Base-by-base conservation (phyloP, 2,329 filamentous ascomycete species). In the Neofusicoccum laricinum region DNA sequence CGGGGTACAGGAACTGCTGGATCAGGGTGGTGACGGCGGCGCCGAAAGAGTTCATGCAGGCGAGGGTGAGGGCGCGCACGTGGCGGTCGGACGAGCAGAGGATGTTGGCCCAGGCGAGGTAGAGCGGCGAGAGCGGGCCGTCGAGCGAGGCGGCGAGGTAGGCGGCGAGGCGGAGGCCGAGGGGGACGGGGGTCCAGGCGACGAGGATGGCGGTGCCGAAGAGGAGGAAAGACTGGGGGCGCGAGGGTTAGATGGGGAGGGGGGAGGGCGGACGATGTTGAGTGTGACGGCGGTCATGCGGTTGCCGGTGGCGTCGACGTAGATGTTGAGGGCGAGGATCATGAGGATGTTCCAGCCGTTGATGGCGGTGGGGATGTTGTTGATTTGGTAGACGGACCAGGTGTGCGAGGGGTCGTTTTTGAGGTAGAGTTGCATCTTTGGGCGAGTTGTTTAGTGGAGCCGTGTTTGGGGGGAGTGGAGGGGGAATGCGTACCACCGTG, bases 131-230 rank as follows among this genome's bases (percentile, higher is more conserved):
- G 2, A 78, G 70, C 0, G 75, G 75, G 0, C 76, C 76, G 64
- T 77, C 74, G 14, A 69, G 69, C 15, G 73, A 75, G 8, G 75
- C 75, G 55, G 77, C 73, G 53, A 77, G 70, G 68, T 76, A 78
- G 2, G 75, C 68, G 32, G 74, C 68, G 40, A 77, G 69, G 45
- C 68, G 71, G 10, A 77, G 67, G 7, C 75, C 76, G 11, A 55
- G 50, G 2, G 50, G 50, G 32, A 55, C 25, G 4, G 25, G 19
- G 15, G 19, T 4, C 50, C 50, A 55, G 17, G 34, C 34, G 7
- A 17, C n/a, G 15, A 55, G 50, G 36, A 25, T 14, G 32, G 50
- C 15, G 36, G 50, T 55, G 36, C 50, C 50, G 50, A 55, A 11
- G n/a, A 55, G 15, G 50, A 55, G 50, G 50, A 36, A 21, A 32